Evolutionary conservation across 768 basidiomycete genomes (phyloP).

Genomic region (Calvatia gigantea): DNA sequence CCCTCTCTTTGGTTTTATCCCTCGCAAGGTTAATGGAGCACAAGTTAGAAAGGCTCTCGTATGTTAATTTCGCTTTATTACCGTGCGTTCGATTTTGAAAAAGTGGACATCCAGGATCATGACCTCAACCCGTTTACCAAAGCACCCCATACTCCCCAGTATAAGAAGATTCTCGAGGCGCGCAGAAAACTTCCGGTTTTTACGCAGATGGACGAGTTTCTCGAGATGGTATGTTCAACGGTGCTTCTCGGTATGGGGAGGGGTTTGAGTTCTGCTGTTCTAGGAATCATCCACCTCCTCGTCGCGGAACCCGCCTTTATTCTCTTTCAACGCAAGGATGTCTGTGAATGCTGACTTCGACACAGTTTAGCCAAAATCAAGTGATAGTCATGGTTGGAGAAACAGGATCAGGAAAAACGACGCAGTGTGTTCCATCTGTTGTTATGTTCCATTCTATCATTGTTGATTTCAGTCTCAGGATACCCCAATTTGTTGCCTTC

Average conservation of each 20-base stretch:
- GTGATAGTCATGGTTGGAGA: conserved; percentile 91
- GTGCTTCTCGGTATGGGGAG: conserved; percentile 29
- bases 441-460: conserved; percentile 8
- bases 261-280: conserved; percentile 42
- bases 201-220: conserved; percentile 90
- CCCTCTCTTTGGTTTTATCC: conserved; percentile 72
- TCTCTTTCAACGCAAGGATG: conserved; percentile 5
- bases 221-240: conserved; percentile 67
- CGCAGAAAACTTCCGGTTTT: conserved; percentile 91
- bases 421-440: conserved; percentile 64
- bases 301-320: conserved; percentile 19
- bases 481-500: conserved; percentile 94
- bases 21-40: conserved; percentile 60
- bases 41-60: conserved; percentile 75
- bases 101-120: conserved; percentile 54
- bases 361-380: conserved; percentile 73
- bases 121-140: conserved; percentile 89
- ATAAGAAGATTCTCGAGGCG: conserved; percentile 80
- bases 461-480: conserved; percentile 43
- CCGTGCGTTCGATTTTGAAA: background rate
- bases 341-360: conserved; percentile 23
- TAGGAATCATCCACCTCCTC: conserved; percentile 34
- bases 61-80: conserved; percentile 20
- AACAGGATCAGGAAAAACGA: conserved; percentile 95
- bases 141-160: conserved; percentile 68